Base-by-base conservation (phyloP, 2,329 filamentous ascomycete genomes). In the Neoscytalidium dimidiatum region DNA sequence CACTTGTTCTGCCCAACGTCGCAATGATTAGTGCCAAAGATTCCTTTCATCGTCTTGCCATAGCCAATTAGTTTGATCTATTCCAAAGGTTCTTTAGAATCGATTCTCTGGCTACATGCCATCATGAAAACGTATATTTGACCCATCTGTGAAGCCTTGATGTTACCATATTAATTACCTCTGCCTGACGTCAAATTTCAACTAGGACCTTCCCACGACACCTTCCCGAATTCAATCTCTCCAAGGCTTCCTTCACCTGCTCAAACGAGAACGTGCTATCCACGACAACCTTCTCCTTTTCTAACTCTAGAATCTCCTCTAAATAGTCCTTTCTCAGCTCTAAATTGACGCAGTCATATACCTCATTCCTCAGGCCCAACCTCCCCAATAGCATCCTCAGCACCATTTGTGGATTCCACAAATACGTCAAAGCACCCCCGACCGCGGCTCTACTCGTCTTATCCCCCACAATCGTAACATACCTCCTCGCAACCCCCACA, bases 391-490 rank as follows among this genome's bases (percentile, higher is more conserved):
- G 43, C 43, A 19, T 35, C 29, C 61, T 29, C 48, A 43, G 3
- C 61, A 52, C 48, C 61, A 64, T 64, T 5, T 38, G 48, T 28
- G 61, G 61, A 41, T 64, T 33, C 51, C 48, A 53, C 28, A 76
- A 67, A 63, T 77, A 77, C 3, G 74, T 75, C 28, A 70, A 17
- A 1, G 73, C 70, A 0, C 81, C 65, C 66, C 73, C 77, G 33
- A 81, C 73, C 11, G 77, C 74, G 51, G 77, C 76, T 5, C 81
- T 79, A 0, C 66, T 67, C 14, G 74, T 76, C 64, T 77, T 77
- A 57, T 77, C 74, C 3, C 74, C 74, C 2, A 77, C 74, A 29
- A 80, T 80, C 0, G 79, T 80, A 0, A 80, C 75, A 67, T 81
- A 84, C 21, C 48, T 35, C 21, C 35, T 51, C 26, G 48, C 51